Conservation (phyloP, 1,139 yeast species). For the Candida frijolesensis region DNA sequence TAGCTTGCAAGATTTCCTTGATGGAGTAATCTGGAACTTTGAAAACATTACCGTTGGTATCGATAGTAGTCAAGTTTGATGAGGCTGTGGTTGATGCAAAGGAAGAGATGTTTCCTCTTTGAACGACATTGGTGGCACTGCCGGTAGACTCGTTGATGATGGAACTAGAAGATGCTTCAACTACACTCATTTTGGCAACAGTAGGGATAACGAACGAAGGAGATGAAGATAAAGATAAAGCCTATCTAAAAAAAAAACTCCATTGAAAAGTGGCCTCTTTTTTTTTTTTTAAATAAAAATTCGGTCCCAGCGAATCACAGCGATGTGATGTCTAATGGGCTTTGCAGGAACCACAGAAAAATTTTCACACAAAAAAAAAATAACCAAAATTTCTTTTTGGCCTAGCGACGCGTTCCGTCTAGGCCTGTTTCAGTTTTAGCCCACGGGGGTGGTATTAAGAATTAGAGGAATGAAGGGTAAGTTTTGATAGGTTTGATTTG, state of each 20-base stretch:
- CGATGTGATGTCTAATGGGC: neutral
- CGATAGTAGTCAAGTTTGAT: constrained; percentile 45
- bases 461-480: too few species aligned
- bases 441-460: too few species aligned
- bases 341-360: neutral
- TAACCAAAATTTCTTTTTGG: neutral
- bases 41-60: constrained; percentile 66
- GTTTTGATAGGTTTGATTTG: too few species aligned
- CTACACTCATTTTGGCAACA: constrained; percentile 18
- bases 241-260: neutral
- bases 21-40: constrained; percentile 74
- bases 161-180: constrained; percentile 17
- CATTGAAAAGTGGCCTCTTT: neutral
- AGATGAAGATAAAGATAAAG: constrained; percentile 8
- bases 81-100: constrained; percentile 19
- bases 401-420: too few species aligned
- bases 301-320: neutral
- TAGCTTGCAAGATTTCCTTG: constrained; percentile 70
- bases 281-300: neutral
- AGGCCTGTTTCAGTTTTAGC: too few species aligned
- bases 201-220: constrained; percentile 3
- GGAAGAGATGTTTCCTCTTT: constrained; percentile 30
- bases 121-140: constrained; percentile 13
- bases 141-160: constrained; percentile 2
- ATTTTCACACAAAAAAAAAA: neutral